Base-by-base conservation (phyloP, 2,329 filamentous ascomycete species). In the Hawksworthiomyces lignivorus region DNA sequence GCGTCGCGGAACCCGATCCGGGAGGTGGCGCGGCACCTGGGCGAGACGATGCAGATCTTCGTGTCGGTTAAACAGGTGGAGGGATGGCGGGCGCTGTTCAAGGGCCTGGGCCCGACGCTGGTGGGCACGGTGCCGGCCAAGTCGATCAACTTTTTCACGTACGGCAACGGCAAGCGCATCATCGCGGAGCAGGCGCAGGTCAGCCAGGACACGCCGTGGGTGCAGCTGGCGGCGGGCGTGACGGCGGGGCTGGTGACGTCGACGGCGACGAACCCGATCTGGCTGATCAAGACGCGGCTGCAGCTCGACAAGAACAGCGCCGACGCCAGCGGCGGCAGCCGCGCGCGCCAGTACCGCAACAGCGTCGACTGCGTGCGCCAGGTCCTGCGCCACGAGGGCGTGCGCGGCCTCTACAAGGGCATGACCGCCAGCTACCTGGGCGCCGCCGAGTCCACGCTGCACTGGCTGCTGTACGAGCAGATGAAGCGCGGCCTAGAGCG, bases 391-490 rank as follows among this genome's bases (percentile, higher is more conserved):
- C 72, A 86, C 46, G 89, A 97, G 60, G 90, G 90, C 1, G 64
- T 94, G 34, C 69, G 75, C 27, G 87, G 88, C 3, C 68, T 97
- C 45, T 97, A 96, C 65, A 85, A 88, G 56, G 89, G 89, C 38
- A 75, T 97, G 65, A 92, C 83, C 51, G 89, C 89, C 26, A 92
- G 85, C 56, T 97, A 96, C 58, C 70, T 97, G 1, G 89, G 90
- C 19, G 87, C 94, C 17, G 83, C 84, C 3, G 90, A 96, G 68
- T 89, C 82, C 50, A 92, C 89, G 5, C 63, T 95, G 54, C 89
- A 97, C 61, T 95, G 88, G 88, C 82, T 94, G 56, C 66, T 96
- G 53, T 97, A 96, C 63, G 89, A 97, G 66, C 84, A 89, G 61
- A 80, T 94, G 71, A 97, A 96, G 72, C 69, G 75, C 19, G 70